These are phyloP conservation scores for Pyrenophora seminiperda DNA, from an alignment of 2,329 filamentous ascomycete species.

Conservation along the genomic window DNA sequence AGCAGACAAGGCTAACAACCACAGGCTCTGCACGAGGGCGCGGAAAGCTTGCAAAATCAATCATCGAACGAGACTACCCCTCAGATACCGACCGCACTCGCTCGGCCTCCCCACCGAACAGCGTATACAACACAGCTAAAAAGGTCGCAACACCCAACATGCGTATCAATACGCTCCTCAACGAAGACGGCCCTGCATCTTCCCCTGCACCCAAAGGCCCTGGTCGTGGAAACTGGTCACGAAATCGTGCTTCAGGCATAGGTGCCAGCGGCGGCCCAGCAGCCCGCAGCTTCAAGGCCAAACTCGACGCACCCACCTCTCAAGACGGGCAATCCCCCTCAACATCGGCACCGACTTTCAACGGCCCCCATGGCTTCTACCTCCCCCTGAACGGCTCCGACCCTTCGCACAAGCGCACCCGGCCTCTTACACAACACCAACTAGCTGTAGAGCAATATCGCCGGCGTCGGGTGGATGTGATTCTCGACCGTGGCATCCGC, in stretches of 20 bases:
- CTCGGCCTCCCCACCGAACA: constrained; percentile 51
- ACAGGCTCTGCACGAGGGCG: constrained; percentile 45
- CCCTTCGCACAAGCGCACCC: constrained; percentile 60
- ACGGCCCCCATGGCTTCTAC: constrained; percentile 59
- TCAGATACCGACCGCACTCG: constrained; percentile 56
- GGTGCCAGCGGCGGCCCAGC: constrained; percentile 18
- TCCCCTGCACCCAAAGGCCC: constrained; percentile 51
- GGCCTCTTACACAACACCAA: constrained; percentile 81
- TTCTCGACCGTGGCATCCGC: constrained; percentile 75
- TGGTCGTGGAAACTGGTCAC: constrained; percentile 57
- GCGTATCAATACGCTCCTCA: constrained; percentile 56
- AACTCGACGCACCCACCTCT: constrained; percentile 37
- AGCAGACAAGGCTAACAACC: constrained; percentile 1
- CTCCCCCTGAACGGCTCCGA: constrained; percentile 58
- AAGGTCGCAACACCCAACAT: constrained; percentile 49
- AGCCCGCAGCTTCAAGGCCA: constrained; percentile 43
- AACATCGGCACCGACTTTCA: constrained; percentile 46
- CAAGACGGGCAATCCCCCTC: constrained; percentile 45
- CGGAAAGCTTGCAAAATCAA: constrained; percentile 42
- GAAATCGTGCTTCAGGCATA: constrained; percentile 36
- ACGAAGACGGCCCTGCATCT: constrained; percentile 48
- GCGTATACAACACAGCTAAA: constrained; percentile 47
- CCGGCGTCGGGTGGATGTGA: constrained; percentile 79
- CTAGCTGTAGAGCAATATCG: constrained; percentile 79
- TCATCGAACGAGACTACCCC: constrained; percentile 45